Conservation (phyloP, 768 basidiomycete genomes). For the Lentinula sp. region DNA sequence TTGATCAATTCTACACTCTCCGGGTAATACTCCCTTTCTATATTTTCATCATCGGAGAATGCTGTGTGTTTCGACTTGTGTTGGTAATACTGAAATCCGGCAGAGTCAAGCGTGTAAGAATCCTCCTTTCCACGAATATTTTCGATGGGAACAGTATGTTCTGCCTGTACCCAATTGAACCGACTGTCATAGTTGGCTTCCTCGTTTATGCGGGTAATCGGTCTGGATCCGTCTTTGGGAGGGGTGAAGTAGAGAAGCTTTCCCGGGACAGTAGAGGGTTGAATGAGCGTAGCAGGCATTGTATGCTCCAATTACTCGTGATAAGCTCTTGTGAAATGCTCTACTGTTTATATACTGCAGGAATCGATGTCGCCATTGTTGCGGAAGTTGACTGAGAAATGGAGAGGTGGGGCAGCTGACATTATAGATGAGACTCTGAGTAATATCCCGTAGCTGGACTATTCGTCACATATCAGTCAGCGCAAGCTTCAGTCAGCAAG, state of each 20-base stretch:
- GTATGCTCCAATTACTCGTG: constrained; percentile 30
- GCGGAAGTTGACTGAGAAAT: not conserved
- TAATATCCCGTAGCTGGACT: not conserved
- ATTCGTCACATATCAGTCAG: not conserved
- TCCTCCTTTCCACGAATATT: constrained; percentile 34
- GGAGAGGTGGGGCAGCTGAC: not conserved
- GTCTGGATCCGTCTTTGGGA: constrained; percentile 22
- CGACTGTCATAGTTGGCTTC: constrained; percentile 20
- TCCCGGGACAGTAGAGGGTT: constrained; percentile 2
- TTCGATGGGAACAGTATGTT: constrained; percentile 22
- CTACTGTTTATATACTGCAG: not conserved
- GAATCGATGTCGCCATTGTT: not conserved
- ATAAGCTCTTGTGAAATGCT: constrained; percentile 49
- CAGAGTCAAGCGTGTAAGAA: constrained; percentile 24
- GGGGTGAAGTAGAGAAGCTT: constrained; percentile 9
- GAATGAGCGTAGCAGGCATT: constrained; percentile 2
- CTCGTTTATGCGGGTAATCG: constrained; percentile 21
- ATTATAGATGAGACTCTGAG: not conserved
- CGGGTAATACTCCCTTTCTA: constrained; percentile 34
- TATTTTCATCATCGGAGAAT: constrained; percentile 29
- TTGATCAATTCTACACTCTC: constrained; percentile 38
- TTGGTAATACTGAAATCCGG: constrained; percentile 29
- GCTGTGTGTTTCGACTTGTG: constrained; percentile 20
- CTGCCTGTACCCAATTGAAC: constrained; percentile 2
- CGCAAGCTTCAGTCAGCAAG: not conserved